Base-by-base conservation (phyloP, 305 asterid genomes). In the Stenogyne calaminthoides region DNA sequence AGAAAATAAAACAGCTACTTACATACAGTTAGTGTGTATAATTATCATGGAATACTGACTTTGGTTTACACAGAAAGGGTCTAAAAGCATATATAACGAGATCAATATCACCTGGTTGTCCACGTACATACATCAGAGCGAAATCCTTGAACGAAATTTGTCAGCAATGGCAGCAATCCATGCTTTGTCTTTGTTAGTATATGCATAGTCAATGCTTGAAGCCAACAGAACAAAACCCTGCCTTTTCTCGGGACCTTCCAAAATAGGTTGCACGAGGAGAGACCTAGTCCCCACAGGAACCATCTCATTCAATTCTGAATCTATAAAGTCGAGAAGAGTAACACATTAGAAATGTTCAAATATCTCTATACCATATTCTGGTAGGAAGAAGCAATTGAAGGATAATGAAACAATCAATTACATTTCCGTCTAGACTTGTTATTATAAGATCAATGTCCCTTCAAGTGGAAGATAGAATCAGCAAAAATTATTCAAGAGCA, bases 101-200 rank as follows among this genome's bases (percentile, higher is more conserved):
- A 72, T 72, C 60, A 73, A 56, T 69, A 77, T 66, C 55, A 46
- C 66, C 57, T 44, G 58, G 32, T 62, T 34, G 42, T 73, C 70
- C 51, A 67, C 46, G 20, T 25, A 58, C 55, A 29, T 25, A 58
- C 25, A 72, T 73, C 75, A 77, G 61, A 67, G 57, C 55, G 27
- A 34, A 57, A 9, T 47, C 65, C 44, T 77, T 80, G 90, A 87
- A 77, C 71, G 67, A 79, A 88, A 88, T 84, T 94, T 94, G 80
- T 84, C 83, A 67, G 97, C 93, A 69, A 88, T 75, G 60, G 90
- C 90, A 82, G 86, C 86, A 68, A 89, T 87, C 99, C 99, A 95
- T 37, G 90, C 87, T 77, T 79, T 82, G 83, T 92, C 98, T 76
- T 83, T 89, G 34, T 77, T 84, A 72, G 78, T 85, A 77, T 84